A percentile compares a stretch with the other conserved stretches of the same genome.
Evolutionary conservation across 73 alveolate species (phyloP).

Genomic region (Vitrella brassicaformis): DNA sequence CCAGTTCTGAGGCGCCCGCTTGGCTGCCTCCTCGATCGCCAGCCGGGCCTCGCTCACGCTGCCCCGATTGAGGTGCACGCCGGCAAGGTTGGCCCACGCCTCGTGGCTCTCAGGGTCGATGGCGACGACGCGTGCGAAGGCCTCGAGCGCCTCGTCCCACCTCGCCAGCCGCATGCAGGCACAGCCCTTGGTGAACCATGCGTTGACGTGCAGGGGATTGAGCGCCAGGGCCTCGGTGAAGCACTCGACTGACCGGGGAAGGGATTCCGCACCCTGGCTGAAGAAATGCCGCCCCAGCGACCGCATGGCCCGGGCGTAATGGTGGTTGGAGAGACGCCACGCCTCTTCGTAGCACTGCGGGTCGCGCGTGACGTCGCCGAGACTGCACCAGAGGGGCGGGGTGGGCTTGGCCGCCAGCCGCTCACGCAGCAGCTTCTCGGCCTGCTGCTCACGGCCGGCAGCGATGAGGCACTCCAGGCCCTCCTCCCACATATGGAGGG

Average conservation of each 20-base stretch:
- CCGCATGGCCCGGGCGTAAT: too few relatives aligned
- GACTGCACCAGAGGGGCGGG: not conserved
- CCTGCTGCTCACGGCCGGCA: not conserved
- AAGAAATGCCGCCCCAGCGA: too few relatives aligned
- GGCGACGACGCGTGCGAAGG: conserved; percentile 60
- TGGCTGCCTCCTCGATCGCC: too few relatives aligned
- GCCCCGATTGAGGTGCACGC: not conserved
- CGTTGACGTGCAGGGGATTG: conserved; percentile 65
- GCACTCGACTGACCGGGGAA: too few relatives aligned
- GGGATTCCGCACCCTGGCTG: too few relatives aligned
- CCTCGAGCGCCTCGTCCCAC: conserved; percentile 51
- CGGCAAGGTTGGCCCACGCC: conserved; percentile 76
- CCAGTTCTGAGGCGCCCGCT: too few relatives aligned
- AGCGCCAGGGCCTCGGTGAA: conserved; percentile 74
- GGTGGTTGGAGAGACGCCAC: too few relatives aligned
- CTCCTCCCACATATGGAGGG: not conserved
- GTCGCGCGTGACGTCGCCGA: not conserved
- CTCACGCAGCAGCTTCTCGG: not conserved
- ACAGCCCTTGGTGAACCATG: conserved; percentile 81
- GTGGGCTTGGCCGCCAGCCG: not conserved
- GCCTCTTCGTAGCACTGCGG: not conserved
- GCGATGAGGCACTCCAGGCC: not conserved
- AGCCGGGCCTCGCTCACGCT: too few relatives aligned
- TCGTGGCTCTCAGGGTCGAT: conserved; percentile 65
- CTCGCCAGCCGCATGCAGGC: conserved; percentile 57